Base-by-base conservation (phyloP, 768 basidiomycete species). In the Hericium coralloides region DNA sequence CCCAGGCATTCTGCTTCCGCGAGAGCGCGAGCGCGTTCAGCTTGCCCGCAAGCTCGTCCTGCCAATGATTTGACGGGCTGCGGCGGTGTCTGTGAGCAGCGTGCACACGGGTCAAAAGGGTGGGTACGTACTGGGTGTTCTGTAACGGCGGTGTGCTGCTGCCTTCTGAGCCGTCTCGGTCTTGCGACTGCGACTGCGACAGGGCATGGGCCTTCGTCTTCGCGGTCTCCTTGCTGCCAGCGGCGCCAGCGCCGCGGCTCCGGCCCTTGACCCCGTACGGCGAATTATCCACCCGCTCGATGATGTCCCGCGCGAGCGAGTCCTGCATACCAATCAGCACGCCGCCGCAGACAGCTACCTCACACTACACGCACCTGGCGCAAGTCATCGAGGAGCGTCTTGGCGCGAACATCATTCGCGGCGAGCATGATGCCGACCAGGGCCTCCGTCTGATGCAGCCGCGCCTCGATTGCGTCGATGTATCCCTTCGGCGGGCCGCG, bases 401-500 rank as follows among this genome's bases (percentile, higher is more conserved):
- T 65, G 1, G 77, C 77, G 7, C 72, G 65, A 20, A 60, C 58
- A 54, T 72, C 71, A 17, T 55, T 63, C 37, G 79, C 76, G 38
- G 84, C 76, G 39, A 94, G 75, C 53, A 95, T 73, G 57, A 92
- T 87, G 53, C 92, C 93, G 26, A 95, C 75, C 43, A 95, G 76
- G 0, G 92, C 92, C 68, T 95, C 92, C 17, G 92, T 90, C 66
- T 95, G 90, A 63, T 95, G 93, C 5, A 95, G 73, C 14, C 91
- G 82, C 14, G 89, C 88, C 71, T 95, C 92, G 63, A 95, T 92
- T 26, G 92, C 92, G 65, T 95, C 92, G 66, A 95, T 94, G 75
- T 95, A 95, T 1, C 92, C 92, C 66, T 91, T 92, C n/a, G 90
- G 89, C 3, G 89, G 88, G 2, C 92, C 92, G 61, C 92, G 85